Base-by-base conservation (phyloP, 2,329 filamentous ascomycete genomes). In the Fusarium acutatum region DNA sequence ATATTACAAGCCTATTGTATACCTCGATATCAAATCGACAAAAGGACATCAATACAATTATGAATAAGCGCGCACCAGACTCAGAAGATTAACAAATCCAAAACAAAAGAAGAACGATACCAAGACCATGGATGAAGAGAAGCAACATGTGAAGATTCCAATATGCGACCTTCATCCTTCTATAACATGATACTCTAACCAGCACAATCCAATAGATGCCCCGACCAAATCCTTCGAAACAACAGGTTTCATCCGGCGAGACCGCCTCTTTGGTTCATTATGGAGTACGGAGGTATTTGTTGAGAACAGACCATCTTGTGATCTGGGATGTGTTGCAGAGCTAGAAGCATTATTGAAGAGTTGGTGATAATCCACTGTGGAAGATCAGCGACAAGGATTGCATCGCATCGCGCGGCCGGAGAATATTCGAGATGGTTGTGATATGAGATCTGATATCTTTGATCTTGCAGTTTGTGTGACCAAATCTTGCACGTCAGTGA, bases 231-330 rank as follows among this genome's bases (percentile, higher is more conserved):
- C 41, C 40, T 58, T 53, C 66, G 59, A 70, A 69, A 60, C 52
- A 65, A 30, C 18, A 41, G 30, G 40, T 43, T 54, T 47, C 44
- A 52, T 53, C 38, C 66, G 50, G 46, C 35, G 35, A 65, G 41
- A 53, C 52, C 40, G 44, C 47, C 47, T 44, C 37, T 34, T 43
- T 24, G 38, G 22, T 34, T 32, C 69, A 38, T 30, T 14, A 22
- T 43, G 12, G 30, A 24, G 20, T 13, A 58, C 52, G 46, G 35
- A 35, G 46, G 52, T 32, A 58, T 30, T 22, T 10, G 38, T 18
- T 15, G 13, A 60, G 61, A 30, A 46, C 58, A 43, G 70, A 18
- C 65, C 69, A 70, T 49, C 56, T 44, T 37, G 41, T 59, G 69
- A 44, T 47, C 69, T 52, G 65, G 32, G 59, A 28, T 22, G 24